Conservation (phyloP, 1,284 basidiomycete species). For the Cryptococcus wingfieldii region DNA sequence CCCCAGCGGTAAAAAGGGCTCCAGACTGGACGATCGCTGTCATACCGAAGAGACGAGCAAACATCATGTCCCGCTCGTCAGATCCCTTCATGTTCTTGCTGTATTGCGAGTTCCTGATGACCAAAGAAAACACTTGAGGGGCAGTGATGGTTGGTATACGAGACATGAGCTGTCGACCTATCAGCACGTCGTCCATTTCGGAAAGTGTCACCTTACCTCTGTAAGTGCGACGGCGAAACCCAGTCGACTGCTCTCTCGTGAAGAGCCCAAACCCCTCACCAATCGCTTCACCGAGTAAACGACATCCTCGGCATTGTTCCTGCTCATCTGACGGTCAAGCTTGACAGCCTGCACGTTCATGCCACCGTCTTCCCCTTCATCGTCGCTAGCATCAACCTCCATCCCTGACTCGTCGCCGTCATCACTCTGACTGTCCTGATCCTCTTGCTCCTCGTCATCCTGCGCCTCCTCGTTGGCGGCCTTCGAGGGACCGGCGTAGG, state of each 20-base stretch:
- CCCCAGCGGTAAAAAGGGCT: conserved; percentile 62
- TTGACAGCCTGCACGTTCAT: conserved; percentile 49
- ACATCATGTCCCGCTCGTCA: conserved; percentile 87
- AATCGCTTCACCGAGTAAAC: conserved; percentile 81
- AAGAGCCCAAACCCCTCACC: conserved; percentile 80
- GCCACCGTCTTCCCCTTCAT: conserved; percentile 49
- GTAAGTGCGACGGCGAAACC: conserved; percentile 95
- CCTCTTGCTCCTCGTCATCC: conserved; percentile 52
- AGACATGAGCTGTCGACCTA: conserved; percentile 63
- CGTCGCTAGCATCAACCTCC: conserved; percentile 49
- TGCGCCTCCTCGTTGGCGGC: conserved; percentile 30
- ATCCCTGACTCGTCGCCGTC: conserved; percentile 52
- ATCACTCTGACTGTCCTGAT: conserved; percentile 46
- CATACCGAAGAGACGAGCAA: conserved; percentile 88
- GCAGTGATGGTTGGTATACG: conserved; percentile 74
- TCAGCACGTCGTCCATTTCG: conserved; percentile 1
- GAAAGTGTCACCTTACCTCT: conserved; percentile 59
- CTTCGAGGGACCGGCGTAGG: conserved; percentile 28
- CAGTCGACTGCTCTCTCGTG: conserved; percentile 84
- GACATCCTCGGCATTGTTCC: conserved; percentile 76
- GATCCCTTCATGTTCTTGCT: conserved; percentile 74
- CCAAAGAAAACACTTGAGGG: conserved; percentile 66
- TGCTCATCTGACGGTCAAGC: conserved; percentile 51
- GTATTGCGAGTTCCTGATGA: conserved; percentile 65
- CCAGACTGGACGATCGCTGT: conserved; percentile 76